A percentile compares a stretch with the other conserved stretches of the same genome.
Conservation (phyloP, 441 rosid species). For the Arabidopsis hybrid region DNA sequence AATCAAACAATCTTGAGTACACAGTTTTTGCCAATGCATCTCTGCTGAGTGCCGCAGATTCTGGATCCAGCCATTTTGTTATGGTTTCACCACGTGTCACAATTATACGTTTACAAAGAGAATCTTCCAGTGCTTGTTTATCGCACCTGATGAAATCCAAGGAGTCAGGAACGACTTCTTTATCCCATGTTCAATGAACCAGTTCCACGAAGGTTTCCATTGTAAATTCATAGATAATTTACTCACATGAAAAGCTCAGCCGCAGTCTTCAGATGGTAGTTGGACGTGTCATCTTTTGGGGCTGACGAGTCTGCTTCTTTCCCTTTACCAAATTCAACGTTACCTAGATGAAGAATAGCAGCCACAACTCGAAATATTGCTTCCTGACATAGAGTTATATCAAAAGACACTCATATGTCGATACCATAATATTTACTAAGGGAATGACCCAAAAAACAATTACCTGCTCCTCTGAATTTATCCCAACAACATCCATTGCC, state of each 20-base stretch:
- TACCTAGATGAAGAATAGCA: constrained; percentile 89
- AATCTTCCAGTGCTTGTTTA: constrained; percentile 76
- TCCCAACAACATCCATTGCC: constrained; percentile 98
- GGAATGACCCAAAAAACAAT: constrained; percentile 24
- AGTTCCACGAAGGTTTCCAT: constrained; percentile 33
- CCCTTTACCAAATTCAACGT: constrained; percentile 82
- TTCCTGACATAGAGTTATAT: constrained; percentile 55
- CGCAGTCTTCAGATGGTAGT: constrained; percentile 73
- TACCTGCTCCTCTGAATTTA: constrained; percentile 92
- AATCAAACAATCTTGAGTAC: constrained; percentile 85
- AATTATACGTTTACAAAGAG: constrained; percentile 89
- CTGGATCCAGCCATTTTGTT: constrained; percentile 86
- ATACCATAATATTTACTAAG: constrained; percentile 19
- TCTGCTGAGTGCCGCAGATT: constrained; percentile 76
- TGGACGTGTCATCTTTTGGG: constrained; percentile 84
- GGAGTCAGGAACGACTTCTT: constrained; percentile 37
- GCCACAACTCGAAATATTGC: constrained; percentile 87
- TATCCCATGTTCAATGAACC: constrained; percentile 22
- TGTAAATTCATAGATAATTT: constrained; percentile 22
- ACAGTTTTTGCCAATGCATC: constrained; percentile 90
- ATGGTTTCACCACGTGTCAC: constrained; percentile 86
- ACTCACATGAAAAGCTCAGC: constrained; percentile 86
- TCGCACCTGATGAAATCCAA: constrained; percentile 66
- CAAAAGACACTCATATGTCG: constrained; percentile 32
- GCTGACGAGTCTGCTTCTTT: constrained; percentile 78